Conservation (phyloP, 192 early-diverging fungal species). For the Gaertneriomyces semiglobifer region DNA sequence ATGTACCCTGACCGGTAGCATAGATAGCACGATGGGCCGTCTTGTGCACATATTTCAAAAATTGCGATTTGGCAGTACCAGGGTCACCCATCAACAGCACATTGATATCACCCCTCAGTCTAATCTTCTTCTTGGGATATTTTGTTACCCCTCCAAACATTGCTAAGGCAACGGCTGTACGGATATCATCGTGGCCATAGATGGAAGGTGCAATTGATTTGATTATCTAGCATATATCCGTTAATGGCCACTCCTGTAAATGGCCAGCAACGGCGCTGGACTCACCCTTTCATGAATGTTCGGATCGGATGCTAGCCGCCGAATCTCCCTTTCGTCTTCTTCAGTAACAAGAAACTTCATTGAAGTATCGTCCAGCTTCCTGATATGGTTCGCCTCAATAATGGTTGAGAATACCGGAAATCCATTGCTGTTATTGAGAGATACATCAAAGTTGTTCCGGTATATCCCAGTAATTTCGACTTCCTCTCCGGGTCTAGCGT, state of each 20-base stretch:
- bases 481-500: constrained; percentile 92
- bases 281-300: background rate
- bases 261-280: background rate
- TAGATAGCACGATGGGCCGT: constrained; percentile 79
- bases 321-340: constrained; percentile 80
- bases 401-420: constrained; percentile 97
- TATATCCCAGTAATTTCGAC: constrained; percentile 94
- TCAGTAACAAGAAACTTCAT: constrained; percentile 84
- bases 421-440: constrained; percentile 84
- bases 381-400: constrained; percentile 94
- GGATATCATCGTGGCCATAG: constrained; percentile 97
- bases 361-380: constrained; percentile 84
- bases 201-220: constrained; percentile 98
- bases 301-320: constrained; percentile 71
- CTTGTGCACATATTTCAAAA: constrained; percentile 78
- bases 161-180: constrained; percentile 85
- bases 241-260: background rate
- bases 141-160: constrained; percentile 97
- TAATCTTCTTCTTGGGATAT: constrained; percentile 89
- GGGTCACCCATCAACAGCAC: constrained; percentile 88
- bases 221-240: constrained; percentile 59
- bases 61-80: constrained; percentile 82
- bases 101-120: constrained; percentile 97
- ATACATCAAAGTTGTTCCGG: constrained; percentile 89
- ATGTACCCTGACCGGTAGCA: constrained; percentile 69